Base-by-base conservation (phyloP, 2,329 filamentous ascomycete species). In the Trichoderma hamatum region DNA sequence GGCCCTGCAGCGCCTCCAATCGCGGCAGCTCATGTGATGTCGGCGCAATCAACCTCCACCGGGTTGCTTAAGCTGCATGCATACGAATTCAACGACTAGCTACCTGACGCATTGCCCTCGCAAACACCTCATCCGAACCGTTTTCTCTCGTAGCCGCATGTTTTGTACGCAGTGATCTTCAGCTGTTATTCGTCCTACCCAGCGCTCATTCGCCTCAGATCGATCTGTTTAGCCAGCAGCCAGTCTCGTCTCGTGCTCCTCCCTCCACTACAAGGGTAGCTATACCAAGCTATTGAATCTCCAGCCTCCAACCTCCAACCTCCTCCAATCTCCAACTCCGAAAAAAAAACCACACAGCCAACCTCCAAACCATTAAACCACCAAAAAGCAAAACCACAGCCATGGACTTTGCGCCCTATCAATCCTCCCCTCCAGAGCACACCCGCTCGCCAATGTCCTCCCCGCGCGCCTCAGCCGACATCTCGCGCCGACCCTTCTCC, bases 321-420 rank as follows among this genome's bases (percentile, higher is more conserved):
- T 34, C 54, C 54, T 32, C 54, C 26, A 56, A 30, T 21, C 16
- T 21, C 55, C 21, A 36, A 36, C 30, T 19, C 10, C 36, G 14
- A 19, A 39, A 39, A 34, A 21, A 54, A 54, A 24, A 54, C 16
- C 43, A 19, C 43, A 49, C 39, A 61, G 26, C 32, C 61, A 52
- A 54, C 51, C 61, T 64, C 28, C 59, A 49, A 46, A 2, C 6
- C 62, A 21, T 19, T 43, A 26, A 54, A 46, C 62, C 30, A 13
- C 13, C 56, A 59, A 19, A 26, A 9, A 34, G 14, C 24, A 16
- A 26, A 52, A 28, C 51, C 19, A 28, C 72, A 70, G 82, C 75
- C 68, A 96, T 96, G 92, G 92, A 97, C 83, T 99, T 98, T 79
- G 96, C 96, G 56, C 96, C 96, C 46, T 99, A 98, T 82, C 96